Base-by-base conservation (phyloP, 768 basidiomycete genomes). In the Asterophora parasitica region DNA sequence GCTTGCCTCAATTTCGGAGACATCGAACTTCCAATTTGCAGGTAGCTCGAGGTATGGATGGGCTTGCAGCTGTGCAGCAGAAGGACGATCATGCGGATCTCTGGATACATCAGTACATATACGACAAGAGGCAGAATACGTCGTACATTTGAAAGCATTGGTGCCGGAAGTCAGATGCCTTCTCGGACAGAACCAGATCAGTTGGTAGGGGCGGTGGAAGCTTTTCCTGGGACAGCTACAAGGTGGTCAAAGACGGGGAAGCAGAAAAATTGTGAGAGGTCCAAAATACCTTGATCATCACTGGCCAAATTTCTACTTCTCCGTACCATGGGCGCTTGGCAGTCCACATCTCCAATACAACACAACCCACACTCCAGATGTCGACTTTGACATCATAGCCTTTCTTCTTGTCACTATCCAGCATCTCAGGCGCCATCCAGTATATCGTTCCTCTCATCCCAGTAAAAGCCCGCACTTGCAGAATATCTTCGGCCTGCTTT, bases 371-470 rank as follows among this genome's bases (percentile, higher is more conserved):
- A 57, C 89, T 88, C 94, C 94, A 98, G 49, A 98, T 92, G 60
- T 98, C 94, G 38, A 95, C 83, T 63, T 97, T 97, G n/a, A 81
- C 81, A 56, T 87, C 86, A 64, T 98, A 97, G 0, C 91, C 91
- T 44, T 79, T 77, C 52, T 77, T 75, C 51, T 80, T 77, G 42
- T 44, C 41, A 8, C 80, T 75, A 52, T 83, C 76, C 12, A 90
- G 65, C 27, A 91, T 81, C 67, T 90, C 93, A 0, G 92, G 93
- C 1, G 93, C 92, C 92, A 96, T 95, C 91, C 93, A 98, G 61
- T 87, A 93, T 11, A 89, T 80, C 0, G 92, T 93, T 5, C 94
- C 94, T 66, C 83, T 85, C 84, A 96, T 86, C 12, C 77, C 78
- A 1, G 91, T 91, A 37, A 71, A 75, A 42, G 81, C 83, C 39